Percentiles rank a stretch among this genome's conserved stretches.
Evolutionary conservation across 208 protist species (phyloP).

Genomic region (Trypanosoma rangeli): DNA sequence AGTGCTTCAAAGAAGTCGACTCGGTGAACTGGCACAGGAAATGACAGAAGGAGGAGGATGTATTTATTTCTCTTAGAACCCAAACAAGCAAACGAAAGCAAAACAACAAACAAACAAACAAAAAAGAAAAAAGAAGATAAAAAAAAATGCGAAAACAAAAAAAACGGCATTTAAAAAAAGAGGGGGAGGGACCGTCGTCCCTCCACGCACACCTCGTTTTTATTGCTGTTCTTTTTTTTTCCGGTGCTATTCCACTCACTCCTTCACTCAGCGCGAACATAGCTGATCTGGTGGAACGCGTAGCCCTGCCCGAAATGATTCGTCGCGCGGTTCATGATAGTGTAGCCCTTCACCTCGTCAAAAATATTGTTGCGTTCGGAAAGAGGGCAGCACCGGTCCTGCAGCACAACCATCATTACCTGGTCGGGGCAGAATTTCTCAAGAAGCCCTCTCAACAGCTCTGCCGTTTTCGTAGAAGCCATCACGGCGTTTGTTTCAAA

Average conservation of each 20-base stretch:
- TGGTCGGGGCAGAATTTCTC: slow-evolving; percentile 46
- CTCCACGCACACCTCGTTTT: no score
- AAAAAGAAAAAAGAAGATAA: slow-evolving; percentile 9
- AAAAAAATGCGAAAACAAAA: not conserved
- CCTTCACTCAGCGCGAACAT: slow-evolving; percentile 28
- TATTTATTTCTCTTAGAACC: slow-evolving; percentile 19
- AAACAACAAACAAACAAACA: slow-evolving; percentile 31
- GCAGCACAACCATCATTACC: slow-evolving; percentile 69
- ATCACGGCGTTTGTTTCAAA: slow-evolving; percentile 75
- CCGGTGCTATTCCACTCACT: not conserved
- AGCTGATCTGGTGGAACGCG: slow-evolving; percentile 74
- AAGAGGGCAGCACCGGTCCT: slow-evolving; percentile 49
- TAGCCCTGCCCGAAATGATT: slow-evolving; percentile 84
- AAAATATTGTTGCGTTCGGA: slow-evolving; percentile 36
- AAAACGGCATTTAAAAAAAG: slow-evolving; percentile 27
- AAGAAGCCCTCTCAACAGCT: slow-evolving; percentile 49
- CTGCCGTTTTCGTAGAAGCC: slow-evolving; percentile 22
- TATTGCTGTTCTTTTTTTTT: not conserved
- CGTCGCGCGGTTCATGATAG: slow-evolving; percentile 51
- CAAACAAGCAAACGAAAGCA: slow-evolving; percentile 17
- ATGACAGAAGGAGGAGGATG: slow-evolving; percentile 36
- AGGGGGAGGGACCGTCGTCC: slow-evolving; percentile 13
- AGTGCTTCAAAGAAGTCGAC: slow-evolving; percentile 35
- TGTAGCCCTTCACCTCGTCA: slow-evolving; percentile 50
- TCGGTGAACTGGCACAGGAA: slow-evolving; percentile 34